These are phyloP conservation scores for Leptographium lundbergii DNA, from an alignment of 2,329 filamentous ascomycete species.

Conservation along the genomic window DNA sequence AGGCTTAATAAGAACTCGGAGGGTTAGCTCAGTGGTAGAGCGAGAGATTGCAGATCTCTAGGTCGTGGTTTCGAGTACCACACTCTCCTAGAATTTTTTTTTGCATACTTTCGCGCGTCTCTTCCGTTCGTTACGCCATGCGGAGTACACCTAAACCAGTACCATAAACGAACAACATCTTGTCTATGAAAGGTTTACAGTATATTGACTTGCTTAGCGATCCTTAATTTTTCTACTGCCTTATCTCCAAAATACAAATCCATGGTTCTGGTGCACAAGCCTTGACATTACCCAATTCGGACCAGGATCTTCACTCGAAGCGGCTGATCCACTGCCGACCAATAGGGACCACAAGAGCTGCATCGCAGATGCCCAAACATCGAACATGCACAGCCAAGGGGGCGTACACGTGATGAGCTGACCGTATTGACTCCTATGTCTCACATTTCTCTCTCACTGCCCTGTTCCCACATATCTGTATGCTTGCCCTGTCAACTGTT, in stretches of 20 bases:
- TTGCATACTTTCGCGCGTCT: not conserved
- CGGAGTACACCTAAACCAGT: not conserved
- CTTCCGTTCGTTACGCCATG: not conserved
- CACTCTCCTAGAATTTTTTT: slow-evolving; percentile 1
- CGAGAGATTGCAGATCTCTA: slow-evolving; percentile 10
- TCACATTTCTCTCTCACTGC: not conserved
- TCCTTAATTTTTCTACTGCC: not conserved
- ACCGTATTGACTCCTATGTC: not conserved
- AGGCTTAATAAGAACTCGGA: not conserved
- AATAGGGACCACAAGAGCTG: not conserved
- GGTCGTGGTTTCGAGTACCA: slow-evolving; percentile 8
- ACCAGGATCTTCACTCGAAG: not conserved
- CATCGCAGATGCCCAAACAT: not conserved
- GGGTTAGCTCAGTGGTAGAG: slow-evolving; percentile 9
- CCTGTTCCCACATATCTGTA: not conserved
- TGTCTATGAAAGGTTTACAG: not conserved
- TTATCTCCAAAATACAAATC: no score
- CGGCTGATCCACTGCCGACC: not conserved
- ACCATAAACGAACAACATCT: no score
- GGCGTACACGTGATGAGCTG: not conserved
- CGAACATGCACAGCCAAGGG: not conserved
- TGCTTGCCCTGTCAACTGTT: not conserved
- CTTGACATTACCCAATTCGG: not conserved
- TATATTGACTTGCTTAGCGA: no score
- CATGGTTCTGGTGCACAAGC: not conserved